Conservation (phyloP, 2,329 filamentous ascomycete genomes). For the Coniochaeta ligniaria region DNA sequence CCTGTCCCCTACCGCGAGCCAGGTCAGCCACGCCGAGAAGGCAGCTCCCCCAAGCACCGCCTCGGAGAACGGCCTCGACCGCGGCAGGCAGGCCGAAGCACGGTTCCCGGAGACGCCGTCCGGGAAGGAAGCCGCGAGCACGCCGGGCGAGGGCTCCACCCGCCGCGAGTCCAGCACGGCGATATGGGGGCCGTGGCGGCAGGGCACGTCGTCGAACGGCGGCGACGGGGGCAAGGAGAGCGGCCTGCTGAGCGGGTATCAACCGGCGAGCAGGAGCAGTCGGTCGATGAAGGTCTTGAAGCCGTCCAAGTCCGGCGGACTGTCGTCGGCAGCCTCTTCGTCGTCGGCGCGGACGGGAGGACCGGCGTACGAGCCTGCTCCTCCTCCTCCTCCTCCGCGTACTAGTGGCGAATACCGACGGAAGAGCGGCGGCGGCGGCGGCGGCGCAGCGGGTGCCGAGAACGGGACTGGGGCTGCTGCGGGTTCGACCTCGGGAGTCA, state of each 20-base stretch:
- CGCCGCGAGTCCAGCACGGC: constrained; percentile 44
- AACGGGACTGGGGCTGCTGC: constrained; percentile 21
- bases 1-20: constrained; percentile 28
- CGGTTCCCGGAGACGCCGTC: constrained; percentile 16
- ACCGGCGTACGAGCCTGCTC: constrained; percentile 43
- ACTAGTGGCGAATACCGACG: constrained; percentile 42
- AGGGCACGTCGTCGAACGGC: constrained; percentile 38
- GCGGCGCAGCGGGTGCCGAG: constrained; percentile 6
- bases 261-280: constrained; percentile 51
- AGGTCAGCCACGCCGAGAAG: constrained; percentile 25
- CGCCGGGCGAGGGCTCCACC: constrained; percentile 16
- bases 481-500: not conserved
- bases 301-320: constrained; percentile 55
- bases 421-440: constrained; percentile 34
- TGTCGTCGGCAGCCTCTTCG: constrained; percentile 27
- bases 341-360: constrained; percentile 43
- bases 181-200: constrained; percentile 68
- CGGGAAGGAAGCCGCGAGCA: constrained; percentile 19
- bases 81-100: constrained; percentile 24
- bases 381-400: constrained; percentile 33
- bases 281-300: constrained; percentile 88
- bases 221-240: constrained; percentile 44
- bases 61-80: constrained; percentile 37
- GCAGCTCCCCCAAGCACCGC: constrained; percentile 24
- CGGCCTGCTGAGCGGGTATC: constrained; percentile 57